Conservation (phyloP, 805 yeast species). For the Starmerella sp. region DNA sequence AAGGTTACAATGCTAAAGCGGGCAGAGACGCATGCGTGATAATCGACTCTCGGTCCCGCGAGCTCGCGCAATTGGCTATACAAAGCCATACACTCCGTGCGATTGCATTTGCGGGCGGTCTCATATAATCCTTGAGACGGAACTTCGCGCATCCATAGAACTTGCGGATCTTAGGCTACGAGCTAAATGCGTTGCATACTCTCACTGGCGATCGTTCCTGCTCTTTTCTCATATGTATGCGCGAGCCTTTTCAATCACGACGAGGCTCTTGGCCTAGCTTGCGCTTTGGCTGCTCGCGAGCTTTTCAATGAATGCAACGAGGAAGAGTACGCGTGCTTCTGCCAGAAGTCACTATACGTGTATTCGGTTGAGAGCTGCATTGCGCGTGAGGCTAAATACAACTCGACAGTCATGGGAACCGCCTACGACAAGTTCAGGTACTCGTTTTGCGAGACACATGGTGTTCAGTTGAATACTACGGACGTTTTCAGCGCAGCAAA, state of each 20-base stretch:
- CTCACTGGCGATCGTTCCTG: not conserved
- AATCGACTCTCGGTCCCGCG: not conserved
- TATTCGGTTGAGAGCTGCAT: slow-evolving; percentile 30
- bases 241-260: slow-evolving; percentile 11
- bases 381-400: slow-evolving; percentile 17
- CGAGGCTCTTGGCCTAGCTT: slow-evolving; percentile 20
- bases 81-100: not conserved
- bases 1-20: not conserved
- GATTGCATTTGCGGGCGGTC: not conserved
- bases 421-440: slow-evolving; percentile 28
- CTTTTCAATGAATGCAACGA: slow-evolving; percentile 18
- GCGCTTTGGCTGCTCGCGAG: slow-evolving; percentile 20
- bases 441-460: slow-evolving; percentile 23
- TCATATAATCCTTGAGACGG: not conserved
- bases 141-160: no score
- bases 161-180: no score
- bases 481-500: slow-evolving; percentile 15
- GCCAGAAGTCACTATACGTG: slow-evolving; percentile 23
- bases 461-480: slow-evolving; percentile 7
- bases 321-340: slow-evolving; percentile 26
- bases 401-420: slow-evolving; percentile 21
- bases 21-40: not conserved
- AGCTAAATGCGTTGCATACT: not conserved
- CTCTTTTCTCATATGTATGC: not conserved
- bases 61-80: not conserved